Evolutionary conservation across 148 eudicot species (phyloP), one percentile per base, ranked within the genome.

Genomic region (Amaranthus cruentus): DNA sequence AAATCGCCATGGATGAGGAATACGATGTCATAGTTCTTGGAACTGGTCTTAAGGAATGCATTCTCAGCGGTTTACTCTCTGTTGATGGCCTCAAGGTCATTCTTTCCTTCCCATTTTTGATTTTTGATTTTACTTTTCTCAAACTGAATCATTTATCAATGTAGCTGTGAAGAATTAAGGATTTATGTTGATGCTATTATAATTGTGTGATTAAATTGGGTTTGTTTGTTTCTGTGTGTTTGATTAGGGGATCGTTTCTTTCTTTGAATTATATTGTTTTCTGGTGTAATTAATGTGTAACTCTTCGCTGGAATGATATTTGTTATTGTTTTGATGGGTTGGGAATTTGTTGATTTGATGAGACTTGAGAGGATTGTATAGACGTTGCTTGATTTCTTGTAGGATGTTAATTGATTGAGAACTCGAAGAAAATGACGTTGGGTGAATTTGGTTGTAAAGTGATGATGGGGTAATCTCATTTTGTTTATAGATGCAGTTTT

Each of bases 31-130:
- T 86, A 60, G 89, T 86, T 43, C 72, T 86, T 3, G 89, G 89
- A 4, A 86, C 89, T 9, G 89, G 89, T 28, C 89, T 86, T 76
- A 86, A 86, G 60, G 89, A 86, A 80, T 86, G 89, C 76, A 86
- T 84, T 63, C 87, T 86, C 80, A 84, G 87, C 61, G 89, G 89
- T 72, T 84, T 86, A 46, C 87, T 86, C 77, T 86, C 89, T 28
- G 89, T 86, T 73, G 84, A 81, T 75, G 83, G 89, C 74, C 89
- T 86, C 72, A 86, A 86, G 89, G 89, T 86, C 55, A 57, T 53
- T 4, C 14, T 9, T 50, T 0, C 38, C 38, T 28, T 8, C 55
- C 47, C 18, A n/a, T 28, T 28, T 28, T 18, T 13, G 5, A 48
- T 9, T 52, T 51, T n/a, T 0, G 14, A 11, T 59, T 68, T 42